Percentiles rank a stretch among this genome's conserved stretches.
Evolutionary conservation across 83 land plant species (phyloP).

Genomic region (Picea mariana): DNA sequence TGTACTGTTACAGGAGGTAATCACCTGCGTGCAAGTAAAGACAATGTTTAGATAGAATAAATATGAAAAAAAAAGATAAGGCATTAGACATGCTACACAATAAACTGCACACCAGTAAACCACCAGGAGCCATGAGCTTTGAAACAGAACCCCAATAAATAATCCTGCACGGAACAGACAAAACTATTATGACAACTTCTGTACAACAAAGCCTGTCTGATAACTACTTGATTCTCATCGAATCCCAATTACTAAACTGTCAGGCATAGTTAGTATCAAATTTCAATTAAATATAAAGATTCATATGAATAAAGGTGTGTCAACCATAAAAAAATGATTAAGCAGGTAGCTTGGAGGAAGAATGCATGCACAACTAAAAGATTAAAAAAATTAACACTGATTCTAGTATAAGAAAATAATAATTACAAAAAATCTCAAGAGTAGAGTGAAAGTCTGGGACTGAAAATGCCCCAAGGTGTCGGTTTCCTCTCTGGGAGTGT

Average conservation of each 20-base stretch:
- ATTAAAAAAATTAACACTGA: background rate
- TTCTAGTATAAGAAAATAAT: background rate
- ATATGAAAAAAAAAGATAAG: background rate
- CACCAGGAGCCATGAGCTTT: constrained; percentile 83
- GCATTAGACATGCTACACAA: background rate
- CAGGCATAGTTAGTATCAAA: constrained; percentile 1
- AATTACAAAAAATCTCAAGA: background rate
- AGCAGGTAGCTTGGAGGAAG: background rate
- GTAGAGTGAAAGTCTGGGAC: no score
- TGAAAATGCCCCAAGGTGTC: no score
- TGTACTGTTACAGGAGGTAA: constrained; percentile 97
- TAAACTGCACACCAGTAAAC: constrained; percentile 67
- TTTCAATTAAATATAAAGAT: constrained; percentile 8
- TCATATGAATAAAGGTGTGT: background rate
- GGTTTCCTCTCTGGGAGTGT: no score
- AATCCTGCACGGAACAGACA: constrained; percentile 37
- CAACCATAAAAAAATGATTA: background rate
- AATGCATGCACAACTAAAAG: background rate
- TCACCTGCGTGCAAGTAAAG: constrained; percentile 45
- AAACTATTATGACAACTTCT: no score
- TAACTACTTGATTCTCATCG: no score
- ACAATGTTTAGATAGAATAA: background rate
- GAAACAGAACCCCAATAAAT: constrained; percentile 92
- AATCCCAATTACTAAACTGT: no score
- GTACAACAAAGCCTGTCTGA: no score